These are phyloP conservation scores for Pichia membranifaciens DNA, from an alignment of 805 yeast species.

Conservation along the genomic window DNA sequence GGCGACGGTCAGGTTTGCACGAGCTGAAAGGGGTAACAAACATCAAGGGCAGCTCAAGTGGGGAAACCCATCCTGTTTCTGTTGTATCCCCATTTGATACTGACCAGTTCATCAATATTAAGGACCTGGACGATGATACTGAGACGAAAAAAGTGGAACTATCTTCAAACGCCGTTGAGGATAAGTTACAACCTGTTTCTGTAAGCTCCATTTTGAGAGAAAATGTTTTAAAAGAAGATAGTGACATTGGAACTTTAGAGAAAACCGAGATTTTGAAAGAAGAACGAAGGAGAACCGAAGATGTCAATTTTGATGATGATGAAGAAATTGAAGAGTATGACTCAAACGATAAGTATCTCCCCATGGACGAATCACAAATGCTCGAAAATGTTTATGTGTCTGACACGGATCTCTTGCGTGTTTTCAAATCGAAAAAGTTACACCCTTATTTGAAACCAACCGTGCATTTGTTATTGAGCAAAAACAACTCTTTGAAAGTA, in stretches of 20 bases:
- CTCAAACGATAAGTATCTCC: conserved; percentile 16
- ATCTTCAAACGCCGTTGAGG: too few species aligned
- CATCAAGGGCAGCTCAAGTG: too few species aligned
- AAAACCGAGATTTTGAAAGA: too few species aligned
- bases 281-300: too few species aligned
- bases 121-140: neutral
- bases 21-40: neutral
- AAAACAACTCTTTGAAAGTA: conserved; percentile 14
- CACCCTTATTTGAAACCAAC: conserved; percentile 25
- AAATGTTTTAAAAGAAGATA: too few species aligned
- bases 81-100: neutral
- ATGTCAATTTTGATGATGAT: neutral
- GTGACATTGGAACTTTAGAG: too few species aligned
- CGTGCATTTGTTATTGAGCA: conserved; percentile 23
- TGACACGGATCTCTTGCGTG: conserved; percentile 23
- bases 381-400: conserved; percentile 26
- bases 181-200: too few species aligned
- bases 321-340: conserved; percentile 14
- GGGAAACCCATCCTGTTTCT: too few species aligned
- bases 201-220: too few species aligned
- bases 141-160: too few species aligned
- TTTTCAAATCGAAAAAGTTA: conserved; percentile 20
- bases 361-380: conserved; percentile 34
- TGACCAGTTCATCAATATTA: neutral
- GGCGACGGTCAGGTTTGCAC: neutral